phyloP scores from a whole-genome alignment of 345 rosid species.

The Punica granatum region DNA sequence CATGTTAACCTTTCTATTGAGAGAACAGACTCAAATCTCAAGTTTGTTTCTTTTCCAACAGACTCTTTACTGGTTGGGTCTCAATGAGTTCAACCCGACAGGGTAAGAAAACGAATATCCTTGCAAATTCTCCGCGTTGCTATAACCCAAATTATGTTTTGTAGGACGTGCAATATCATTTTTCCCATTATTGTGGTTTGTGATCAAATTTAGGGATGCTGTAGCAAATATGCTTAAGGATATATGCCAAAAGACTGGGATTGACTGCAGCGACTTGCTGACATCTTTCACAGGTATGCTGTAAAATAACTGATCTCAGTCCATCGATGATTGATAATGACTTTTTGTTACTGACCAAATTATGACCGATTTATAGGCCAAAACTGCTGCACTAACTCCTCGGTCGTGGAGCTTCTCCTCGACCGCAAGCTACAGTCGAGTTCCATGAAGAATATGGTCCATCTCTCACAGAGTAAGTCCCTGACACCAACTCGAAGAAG shows the following conservation, averaged over 20 bases:
- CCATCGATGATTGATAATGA: background rate
- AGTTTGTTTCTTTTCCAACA: conserved; percentile 15
- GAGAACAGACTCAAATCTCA: conserved; percentile 10
- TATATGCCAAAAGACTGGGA: background rate
- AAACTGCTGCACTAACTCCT: conserved; percentile 52
- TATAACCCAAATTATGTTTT: background rate
- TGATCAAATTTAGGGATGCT: no score
- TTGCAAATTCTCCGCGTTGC: background rate
- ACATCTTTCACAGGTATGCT: background rate
- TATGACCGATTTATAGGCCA: conserved; percentile 38
- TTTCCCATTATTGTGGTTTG: no score
- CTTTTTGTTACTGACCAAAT: no score
- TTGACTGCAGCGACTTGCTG: no score
- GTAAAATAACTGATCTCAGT: background rate
- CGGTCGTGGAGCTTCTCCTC: conserved; percentile 25
- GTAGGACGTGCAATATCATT: background rate
- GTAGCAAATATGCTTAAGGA: background rate
- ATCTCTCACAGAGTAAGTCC: conserved; percentile 54
- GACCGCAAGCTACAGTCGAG: conserved; percentile 49
- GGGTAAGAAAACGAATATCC: conserved; percentile 19
- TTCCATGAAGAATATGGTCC: conserved; percentile 50
- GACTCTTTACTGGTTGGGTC: conserved; percentile 30
- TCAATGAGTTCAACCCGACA: conserved; percentile 30
- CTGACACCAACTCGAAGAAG: no score
- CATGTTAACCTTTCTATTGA: background rate